These are phyloP conservation scores for Taphrina deformans DNA, from an alignment of 1,139 yeast species.

Conservation along the genomic window DNA sequence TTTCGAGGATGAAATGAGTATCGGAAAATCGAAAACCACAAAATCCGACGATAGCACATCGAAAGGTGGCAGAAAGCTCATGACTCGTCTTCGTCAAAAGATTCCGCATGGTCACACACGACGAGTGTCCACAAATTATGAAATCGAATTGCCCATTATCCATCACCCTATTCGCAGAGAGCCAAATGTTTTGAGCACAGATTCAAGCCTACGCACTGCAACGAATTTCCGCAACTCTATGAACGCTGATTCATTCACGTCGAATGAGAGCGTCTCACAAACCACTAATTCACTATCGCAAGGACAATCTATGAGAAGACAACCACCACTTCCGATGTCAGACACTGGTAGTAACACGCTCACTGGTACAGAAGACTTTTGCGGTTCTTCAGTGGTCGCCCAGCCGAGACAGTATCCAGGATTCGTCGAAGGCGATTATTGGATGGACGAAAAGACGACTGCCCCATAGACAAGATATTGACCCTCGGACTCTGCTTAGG, in stretches of 20 bases:
- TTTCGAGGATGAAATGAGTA: constrained; percentile 61
- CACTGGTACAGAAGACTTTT: no score
- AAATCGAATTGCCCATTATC: constrained; percentile 1
- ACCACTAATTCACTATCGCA: background rate
- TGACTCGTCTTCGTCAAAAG: background rate
- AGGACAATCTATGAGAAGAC: background rate
- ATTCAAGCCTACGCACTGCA: background rate
- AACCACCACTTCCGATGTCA: background rate
- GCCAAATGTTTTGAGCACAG: background rate
- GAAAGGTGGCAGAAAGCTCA: background rate
- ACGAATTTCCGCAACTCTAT: background rate
- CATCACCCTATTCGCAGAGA: background rate
- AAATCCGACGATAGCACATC: constrained; percentile 40
- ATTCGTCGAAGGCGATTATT: constrained; percentile 14
- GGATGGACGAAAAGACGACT: constrained; percentile 31
- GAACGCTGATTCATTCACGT: background rate
- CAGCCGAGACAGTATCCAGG: background rate
- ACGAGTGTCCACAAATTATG: background rate
- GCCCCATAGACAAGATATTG: no score
- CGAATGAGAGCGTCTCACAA: background rate
- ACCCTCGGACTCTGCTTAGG: no score
- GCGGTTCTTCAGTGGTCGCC: background rate
- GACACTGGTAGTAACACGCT: background rate
- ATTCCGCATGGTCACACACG: background rate
- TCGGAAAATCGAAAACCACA: constrained; percentile 36